Conservation (phyloP, 1,139 yeast species). For the Debaryomyces singareniensis region DNA sequence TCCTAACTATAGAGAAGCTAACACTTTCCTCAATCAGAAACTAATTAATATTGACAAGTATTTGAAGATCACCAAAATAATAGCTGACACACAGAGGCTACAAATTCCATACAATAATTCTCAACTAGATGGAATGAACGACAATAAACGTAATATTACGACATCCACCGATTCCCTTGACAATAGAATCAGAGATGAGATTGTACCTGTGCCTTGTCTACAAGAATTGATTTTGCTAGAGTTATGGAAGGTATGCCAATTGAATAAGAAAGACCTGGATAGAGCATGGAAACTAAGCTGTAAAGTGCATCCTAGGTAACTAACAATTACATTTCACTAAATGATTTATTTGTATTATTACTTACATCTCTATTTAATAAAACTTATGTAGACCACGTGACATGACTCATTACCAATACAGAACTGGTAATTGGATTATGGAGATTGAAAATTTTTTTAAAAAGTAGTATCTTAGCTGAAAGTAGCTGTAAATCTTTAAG, state of each 20-base stretch:
- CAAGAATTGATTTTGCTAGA: constrained; percentile 66
- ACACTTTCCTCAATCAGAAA: constrained; percentile 51
- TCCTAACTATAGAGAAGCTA: constrained; percentile 57
- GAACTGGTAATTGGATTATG: too few species aligned
- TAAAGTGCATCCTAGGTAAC: constrained; percentile 40
- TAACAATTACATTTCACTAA: too few species aligned
- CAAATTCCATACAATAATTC: constrained; percentile 55
- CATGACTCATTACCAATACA: too few species aligned
- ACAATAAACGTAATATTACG: constrained; percentile 7
- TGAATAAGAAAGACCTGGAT: constrained; percentile 55
- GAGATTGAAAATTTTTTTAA: too few species aligned
- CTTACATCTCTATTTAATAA: too few species aligned
- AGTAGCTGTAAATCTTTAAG: too few species aligned
- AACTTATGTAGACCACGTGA: too few species aligned
- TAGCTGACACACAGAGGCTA: constrained; percentile 72
- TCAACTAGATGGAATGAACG: constrained; percentile 13
- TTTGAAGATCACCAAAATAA: constrained; percentile 62
- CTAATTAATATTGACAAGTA: constrained; percentile 81
- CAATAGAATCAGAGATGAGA: too few species aligned
- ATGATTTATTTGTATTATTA: too few species aligned
- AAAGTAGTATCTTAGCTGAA: too few species aligned
- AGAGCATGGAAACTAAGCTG: constrained; percentile 71
- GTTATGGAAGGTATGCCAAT: constrained; percentile 61
- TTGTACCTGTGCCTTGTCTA: constrained; percentile 37
- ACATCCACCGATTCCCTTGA: constrained; percentile 15